Percentiles rank a stretch among this genome's conserved stretches.
These are phyloP conservation scores for Hypoxylon sp. DNA, from an alignment of 2,329 filamentous ascomycete species.

Conservation along the genomic window DNA sequence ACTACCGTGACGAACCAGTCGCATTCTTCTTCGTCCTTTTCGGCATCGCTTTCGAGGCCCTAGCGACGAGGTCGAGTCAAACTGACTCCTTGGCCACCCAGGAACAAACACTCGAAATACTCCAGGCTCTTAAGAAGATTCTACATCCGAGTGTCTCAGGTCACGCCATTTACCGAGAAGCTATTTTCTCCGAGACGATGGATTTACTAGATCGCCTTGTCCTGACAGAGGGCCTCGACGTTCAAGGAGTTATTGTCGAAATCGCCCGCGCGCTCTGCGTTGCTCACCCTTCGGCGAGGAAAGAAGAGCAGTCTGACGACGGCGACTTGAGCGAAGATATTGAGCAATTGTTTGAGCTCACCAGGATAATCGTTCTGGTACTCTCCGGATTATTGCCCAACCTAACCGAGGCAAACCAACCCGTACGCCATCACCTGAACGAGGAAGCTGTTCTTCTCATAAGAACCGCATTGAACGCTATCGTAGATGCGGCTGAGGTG, in stretches of 20 bases:
- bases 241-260: constrained; percentile 93
- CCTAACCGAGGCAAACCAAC: constrained; percentile 75
- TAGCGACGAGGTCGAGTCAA: constrained; percentile 82
- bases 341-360: constrained; percentile 96
- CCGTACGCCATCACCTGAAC: constrained; percentile 81
- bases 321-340: constrained; percentile 94
- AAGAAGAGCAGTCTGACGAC: constrained; percentile 74
- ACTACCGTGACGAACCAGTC: constrained; percentile 97
- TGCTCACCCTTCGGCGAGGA: constrained; percentile 89
- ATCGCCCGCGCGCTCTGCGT: constrained; percentile 92
- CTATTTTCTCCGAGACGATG: constrained; percentile 97
- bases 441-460: constrained; percentile 90
- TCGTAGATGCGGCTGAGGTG: constrained; percentile 94
- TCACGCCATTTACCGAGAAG: constrained; percentile 95
- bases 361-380: constrained; percentile 94
- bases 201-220: constrained; percentile 93
- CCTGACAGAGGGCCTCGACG: constrained; percentile 88
- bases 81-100: constrained; percentile 77
- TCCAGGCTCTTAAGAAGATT: constrained; percentile 94
- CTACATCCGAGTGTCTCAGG: constrained; percentile 94
- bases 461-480: constrained; percentile 83
- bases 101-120: constrained; percentile 87
- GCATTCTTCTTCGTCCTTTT: constrained; percentile 99
- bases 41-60: constrained; percentile 94
- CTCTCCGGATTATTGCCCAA: constrained; percentile 90